A percentile compares a stretch with the other conserved stretches of the same genome.
Evolutionary conservation across 2,329 filamentous ascomycete species (phyloP).

Genomic region (Monosporascus sp.): DNA sequence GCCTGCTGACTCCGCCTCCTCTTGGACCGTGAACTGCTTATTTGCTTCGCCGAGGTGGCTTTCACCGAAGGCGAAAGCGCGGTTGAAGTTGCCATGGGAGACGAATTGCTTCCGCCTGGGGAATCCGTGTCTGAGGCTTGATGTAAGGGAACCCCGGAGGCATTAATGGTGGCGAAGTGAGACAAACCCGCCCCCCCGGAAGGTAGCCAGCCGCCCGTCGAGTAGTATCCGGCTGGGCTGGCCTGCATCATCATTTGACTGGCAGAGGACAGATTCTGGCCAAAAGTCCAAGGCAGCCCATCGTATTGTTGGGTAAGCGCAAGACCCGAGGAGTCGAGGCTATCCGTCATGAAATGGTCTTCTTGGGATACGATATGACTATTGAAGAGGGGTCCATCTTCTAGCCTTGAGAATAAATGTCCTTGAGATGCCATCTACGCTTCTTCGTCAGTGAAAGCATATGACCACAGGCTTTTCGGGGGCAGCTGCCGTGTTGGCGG

Average conservation of each 20-base stretch:
- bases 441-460: neutral
- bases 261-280: neutral
- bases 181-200: neutral
- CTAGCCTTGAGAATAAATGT: neutral
- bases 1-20: constrained; percentile 7
- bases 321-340: neutral
- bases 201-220: neutral
- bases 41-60: neutral
- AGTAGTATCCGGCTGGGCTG: neutral
- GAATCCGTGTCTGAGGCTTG: neutral
- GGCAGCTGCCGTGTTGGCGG: neutral
- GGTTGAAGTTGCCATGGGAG: neutral
- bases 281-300: neutral
- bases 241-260: neutral
- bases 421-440: neutral
- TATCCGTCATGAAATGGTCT: neutral
- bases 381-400: neutral
- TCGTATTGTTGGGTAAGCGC: neutral
- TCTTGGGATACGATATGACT: neutral
- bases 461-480: neutral
- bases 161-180: neutral
- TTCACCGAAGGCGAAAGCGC: neutral
- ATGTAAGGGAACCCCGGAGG: neutral
- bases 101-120: neutral
- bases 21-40: neutral